phyloP scores from a whole-genome alignment of 1,139 yeast genomes.

The Suhomyces wounanorum region DNA sequence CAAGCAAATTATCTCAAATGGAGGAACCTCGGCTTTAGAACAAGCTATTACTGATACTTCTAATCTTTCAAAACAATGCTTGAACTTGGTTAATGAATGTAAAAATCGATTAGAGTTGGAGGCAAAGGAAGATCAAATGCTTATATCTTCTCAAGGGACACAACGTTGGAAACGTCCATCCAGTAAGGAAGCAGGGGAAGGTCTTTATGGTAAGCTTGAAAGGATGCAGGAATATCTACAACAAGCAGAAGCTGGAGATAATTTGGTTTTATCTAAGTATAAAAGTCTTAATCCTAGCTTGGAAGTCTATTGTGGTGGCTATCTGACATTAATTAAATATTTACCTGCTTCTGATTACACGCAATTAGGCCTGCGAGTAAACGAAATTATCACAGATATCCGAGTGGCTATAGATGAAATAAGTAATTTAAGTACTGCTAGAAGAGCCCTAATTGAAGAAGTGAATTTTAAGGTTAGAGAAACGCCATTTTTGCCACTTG shows the following conservation, averaged over 20 bases:
- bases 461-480: conserved; percentile 49
- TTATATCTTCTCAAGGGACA: conserved; percentile 46
- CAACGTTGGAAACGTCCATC: conserved; percentile 49
- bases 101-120: conserved; percentile 52
- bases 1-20: conserved; percentile 53
- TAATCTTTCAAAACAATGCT: conserved; percentile 41
- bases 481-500: conserved; percentile 51
- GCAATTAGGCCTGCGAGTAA: conserved; percentile 43
- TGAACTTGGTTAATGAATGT: conserved; percentile 46
- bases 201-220: conserved; percentile 39
- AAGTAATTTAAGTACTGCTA: conserved; percentile 27
- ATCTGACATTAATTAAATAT: conserved; percentile 39
- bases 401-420: conserved; percentile 33
- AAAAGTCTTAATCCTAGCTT: conserved; percentile 45
- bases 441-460: conserved; percentile 43
- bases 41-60: conserved; percentile 49
- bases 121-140: conserved; percentile 53
- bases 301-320: conserved; percentile 46
- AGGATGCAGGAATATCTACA: conserved; percentile 51
- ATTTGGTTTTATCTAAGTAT: conserved; percentile 46
- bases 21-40: conserved; percentile 52
- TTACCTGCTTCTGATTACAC: conserved; percentile 54
- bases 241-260: conserved; percentile 68
- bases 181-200: conserved; percentile 41
- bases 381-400: conserved; percentile 40